Conservation (phyloP, 2,329 filamentous ascomycete species). For the Chrysosporium keratinophilum region DNA sequence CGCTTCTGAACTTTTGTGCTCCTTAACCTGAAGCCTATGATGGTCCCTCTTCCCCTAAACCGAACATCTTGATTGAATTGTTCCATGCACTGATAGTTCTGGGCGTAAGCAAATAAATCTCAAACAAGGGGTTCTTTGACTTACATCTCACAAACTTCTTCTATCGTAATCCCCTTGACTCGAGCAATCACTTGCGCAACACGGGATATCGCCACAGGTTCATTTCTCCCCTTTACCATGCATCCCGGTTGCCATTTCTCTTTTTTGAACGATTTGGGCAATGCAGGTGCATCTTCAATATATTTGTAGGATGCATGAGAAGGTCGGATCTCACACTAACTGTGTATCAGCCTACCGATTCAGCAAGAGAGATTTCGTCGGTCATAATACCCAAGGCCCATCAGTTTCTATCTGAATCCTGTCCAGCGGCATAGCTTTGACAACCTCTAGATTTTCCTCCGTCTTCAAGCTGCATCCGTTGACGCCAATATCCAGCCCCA, state of each 20-base stretch:
- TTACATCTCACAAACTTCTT: conserved; percentile 73
- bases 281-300: conserved; percentile 55
- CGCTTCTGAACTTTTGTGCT: neutral
- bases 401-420: conserved; percentile 91
- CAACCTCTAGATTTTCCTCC: conserved; percentile 76
- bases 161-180: conserved; percentile 67
- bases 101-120: conserved; percentile 9
- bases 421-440: conserved; percentile 66
- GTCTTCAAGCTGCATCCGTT: conserved; percentile 98
- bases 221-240: conserved; percentile 93
- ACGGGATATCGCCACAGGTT: conserved; percentile 74
- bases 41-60: conserved; percentile 45
- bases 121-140: conserved; percentile 22
- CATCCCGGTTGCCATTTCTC: conserved; percentile 81
- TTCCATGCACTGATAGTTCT: conserved; percentile 51
- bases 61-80: conserved; percentile 73
- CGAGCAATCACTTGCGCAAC: conserved; percentile 82
- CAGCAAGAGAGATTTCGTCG: neutral
- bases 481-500: conserved; percentile 84
- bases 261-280: conserved; percentile 84
- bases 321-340: conserved; percentile 75
- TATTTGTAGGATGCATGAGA: conserved; percentile 76
- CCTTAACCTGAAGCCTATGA: neutral
- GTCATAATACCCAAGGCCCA: conserved; percentile 60
- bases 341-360: neutral